Evolutionary conservation across 2,329 filamentous ascomycete species (phyloP), one percentile per base, ranked within the genome.

Genomic region (Plenodomus biglobosus): DNA sequence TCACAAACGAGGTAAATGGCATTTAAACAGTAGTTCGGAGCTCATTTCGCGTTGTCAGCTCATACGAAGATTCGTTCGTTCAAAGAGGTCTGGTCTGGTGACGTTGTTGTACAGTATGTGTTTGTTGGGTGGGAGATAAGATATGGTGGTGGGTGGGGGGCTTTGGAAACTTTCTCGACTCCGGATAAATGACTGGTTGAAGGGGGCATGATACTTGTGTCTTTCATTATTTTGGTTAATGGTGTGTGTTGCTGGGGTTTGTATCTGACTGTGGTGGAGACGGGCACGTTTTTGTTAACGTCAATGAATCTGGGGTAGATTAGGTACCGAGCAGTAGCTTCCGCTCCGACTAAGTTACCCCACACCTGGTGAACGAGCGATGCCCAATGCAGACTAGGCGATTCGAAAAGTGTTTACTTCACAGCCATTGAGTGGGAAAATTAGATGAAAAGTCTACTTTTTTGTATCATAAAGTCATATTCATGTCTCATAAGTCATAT

Each of bases 401-500:
- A n/a, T n/a, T n/a, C n/a, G n/a, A 32, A 11, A 32, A 32, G 8
- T 11, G 3, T 8, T 32, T 32, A 32, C n/a, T 15, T 11, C 13
- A 32, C 7, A 15, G 22, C 5, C 27, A 15, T n/a, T n/a, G n/a
- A 32, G 27, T 32, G 16, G 15, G 18, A 7, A 18, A 7, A 8
- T 8, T 13, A 7, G 18, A 3, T 32, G 27, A 32, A 32, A 32
- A 32, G 11, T 10, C 15, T 15, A 8, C 11, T 7, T 10, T 37
- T 20, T 17, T 37, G n/a, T 24, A 43, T 16, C 38, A 42, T 21
- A 46, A 41, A 44, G 30, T 53, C 52, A 46, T 54, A 40, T 32
- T 52, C 52, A 19, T 54, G 42, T 48, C 8, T 49, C 50, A 36
- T 52, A 37, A 32, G 27, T 32, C 27, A 32, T 32, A 15, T 32